Evolutionary conservation across 208 protist genomes (phyloP).

Genomic region (Acanthamoeba castellanii): DNA sequence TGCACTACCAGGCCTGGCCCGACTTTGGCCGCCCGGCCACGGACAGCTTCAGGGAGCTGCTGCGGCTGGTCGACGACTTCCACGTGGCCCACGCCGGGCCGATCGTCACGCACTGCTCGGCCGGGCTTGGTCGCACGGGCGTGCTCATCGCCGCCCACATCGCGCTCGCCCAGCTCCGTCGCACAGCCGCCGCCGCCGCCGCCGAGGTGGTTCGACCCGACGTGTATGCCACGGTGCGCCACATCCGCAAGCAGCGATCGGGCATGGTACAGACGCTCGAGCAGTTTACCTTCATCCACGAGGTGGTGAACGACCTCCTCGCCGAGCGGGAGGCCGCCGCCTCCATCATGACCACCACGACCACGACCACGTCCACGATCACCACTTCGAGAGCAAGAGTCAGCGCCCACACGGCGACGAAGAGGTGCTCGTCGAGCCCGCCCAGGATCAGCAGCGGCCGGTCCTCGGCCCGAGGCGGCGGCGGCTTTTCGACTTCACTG

Average conservation of each 20-base stretch:
- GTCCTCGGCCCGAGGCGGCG: too few species aligned
- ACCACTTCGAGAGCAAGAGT: too few species aligned
- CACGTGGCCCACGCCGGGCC: conserved; percentile 18
- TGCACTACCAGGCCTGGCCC: conserved; percentile 66
- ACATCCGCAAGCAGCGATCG: background rate
- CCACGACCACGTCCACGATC: too few species aligned
- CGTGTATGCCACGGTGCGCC: background rate
- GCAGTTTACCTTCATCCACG: conserved; percentile 37
- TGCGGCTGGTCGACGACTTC: background rate
- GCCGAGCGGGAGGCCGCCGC: too few species aligned
- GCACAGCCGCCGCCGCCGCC: background rate
- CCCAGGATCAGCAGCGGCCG: too few species aligned
- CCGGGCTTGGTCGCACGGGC: conserved; percentile 53
- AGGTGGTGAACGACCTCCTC: too few species aligned
- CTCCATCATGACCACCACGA: too few species aligned
- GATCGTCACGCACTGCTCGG: conserved; percentile 68
- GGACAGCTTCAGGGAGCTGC: conserved; percentile 23
- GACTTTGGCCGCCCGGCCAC: conserved; percentile 47
- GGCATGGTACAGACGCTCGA: conserved; percentile 50
- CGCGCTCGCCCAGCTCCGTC: background rate
- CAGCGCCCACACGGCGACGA: too few species aligned
- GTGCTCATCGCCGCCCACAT: conserved; percentile 53
- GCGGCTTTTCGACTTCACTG: too few species aligned
- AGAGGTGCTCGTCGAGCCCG: too few species aligned
- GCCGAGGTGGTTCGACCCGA: background rate